Conservation (phyloP, 1,284 basidiomycete species). For the Malassezia dermatis region DNA sequence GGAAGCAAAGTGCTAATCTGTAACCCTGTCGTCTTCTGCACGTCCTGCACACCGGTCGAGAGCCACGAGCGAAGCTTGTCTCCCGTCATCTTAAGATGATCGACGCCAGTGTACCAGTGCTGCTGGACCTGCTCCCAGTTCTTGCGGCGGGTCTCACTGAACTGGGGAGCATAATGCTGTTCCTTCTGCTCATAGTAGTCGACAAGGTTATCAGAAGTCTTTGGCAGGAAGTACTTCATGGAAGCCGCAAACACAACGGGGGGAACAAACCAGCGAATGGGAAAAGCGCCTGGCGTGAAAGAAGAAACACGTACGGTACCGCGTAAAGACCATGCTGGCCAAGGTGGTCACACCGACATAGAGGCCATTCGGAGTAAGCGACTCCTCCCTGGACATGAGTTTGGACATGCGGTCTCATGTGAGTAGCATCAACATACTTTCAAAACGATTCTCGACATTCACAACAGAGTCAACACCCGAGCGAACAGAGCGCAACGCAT, state of each 20-base stretch:
- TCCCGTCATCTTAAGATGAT: slow-evolving; percentile 21
- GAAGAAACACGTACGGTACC: slow-evolving; percentile 55
- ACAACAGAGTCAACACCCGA: slow-evolving; percentile 32
- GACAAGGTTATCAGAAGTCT: slow-evolving; percentile 31
- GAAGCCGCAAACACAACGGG: slow-evolving; percentile 33
- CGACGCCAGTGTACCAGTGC: slow-evolving; percentile 13
- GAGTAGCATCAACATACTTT: slow-evolving; percentile 23
- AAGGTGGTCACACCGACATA: slow-evolving; percentile 70
- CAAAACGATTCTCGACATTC: slow-evolving; percentile 32
- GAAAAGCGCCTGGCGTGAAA: slow-evolving; percentile 21
- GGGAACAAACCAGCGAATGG: slow-evolving; percentile 42
- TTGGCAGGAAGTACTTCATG: slow-evolving; percentile 44
- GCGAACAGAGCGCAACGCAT: slow-evolving; percentile 18
- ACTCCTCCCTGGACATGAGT: slow-evolving; percentile 65
- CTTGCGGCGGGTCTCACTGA: slow-evolving; percentile 23
- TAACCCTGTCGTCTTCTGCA: slow-evolving; percentile 35
- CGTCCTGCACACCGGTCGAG: slow-evolving; percentile 21
- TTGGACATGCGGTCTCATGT: slow-evolving; percentile 18
- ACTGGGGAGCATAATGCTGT: slow-evolving; percentile 19
- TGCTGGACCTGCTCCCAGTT: slow-evolving; percentile 5
- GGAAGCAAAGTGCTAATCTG: slow-evolving; percentile 24
- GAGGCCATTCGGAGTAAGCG: slow-evolving; percentile 63
- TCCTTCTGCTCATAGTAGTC: slow-evolving; percentile 35
- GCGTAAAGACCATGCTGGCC: slow-evolving; percentile 70
- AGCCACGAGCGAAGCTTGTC: slow-evolving; percentile 17